Base-by-base conservation (phyloP, 106 monocot species). In the Chionographis japonica region DNA sequence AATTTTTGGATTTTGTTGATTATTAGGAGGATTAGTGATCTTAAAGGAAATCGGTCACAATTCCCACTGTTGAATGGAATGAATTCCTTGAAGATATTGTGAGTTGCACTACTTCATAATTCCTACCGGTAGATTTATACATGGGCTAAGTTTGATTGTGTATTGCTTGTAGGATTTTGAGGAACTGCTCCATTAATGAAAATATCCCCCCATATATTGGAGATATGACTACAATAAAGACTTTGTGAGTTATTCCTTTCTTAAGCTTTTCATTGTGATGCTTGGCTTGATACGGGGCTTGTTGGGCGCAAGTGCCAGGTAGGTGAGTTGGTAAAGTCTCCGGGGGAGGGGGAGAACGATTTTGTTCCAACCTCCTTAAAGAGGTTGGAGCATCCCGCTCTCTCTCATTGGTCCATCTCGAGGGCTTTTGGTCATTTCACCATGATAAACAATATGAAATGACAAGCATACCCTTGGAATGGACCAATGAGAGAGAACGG, bases 121-220 rank as follows among this genome's bases (percentile, higher is more conserved):
- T 3, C n/a, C 6, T 12, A 4, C 4, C 13, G 59, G 19, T 42
- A 14, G 36, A 13, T 52, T 54, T 52, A 43, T 11, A 35, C 51
- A 3, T 61, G 60, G 2, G 42, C 10, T 41, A 37, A 14, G 4
- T 11, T 2, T 43, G 49, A 49, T 42, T 60, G 17, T 4, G 62
- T 60, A 40, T 13, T 8, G 15, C 72, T 40, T 57, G 61, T 65
- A 92, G 92, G 61, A 86, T 85, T 65, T 60, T 92, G 55, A 80
- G 92, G 75, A 92, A 92, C 50, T 92, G 92, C 69, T 84, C 85
- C 54, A 83, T 92, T 74, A 54, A 70, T 67, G 88, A 83, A 71
- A 68, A 37, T 40, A 78, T 88, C 2, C 92, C 88, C 19, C 1
- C 75, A 73, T 78, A 88, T 65, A 75, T 91, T 72, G 85, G 85